These are phyloP conservation scores for Epichloe sibirici DNA, from an alignment of 2,329 filamentous ascomycete genomes.

Conservation along the genomic window DNA sequence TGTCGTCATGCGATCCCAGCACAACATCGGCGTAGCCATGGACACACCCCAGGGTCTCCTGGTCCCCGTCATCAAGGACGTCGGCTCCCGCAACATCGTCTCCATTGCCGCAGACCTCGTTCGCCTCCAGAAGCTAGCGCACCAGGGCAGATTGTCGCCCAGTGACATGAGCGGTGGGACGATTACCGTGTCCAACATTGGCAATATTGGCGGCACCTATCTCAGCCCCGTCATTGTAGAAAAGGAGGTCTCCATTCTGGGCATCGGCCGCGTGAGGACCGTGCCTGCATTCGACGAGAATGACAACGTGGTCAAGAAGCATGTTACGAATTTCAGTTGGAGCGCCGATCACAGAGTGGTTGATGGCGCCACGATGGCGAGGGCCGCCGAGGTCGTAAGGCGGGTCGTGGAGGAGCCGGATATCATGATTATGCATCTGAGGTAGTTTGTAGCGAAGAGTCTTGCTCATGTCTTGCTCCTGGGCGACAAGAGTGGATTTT, in stretches of 20 bases:
- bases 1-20: slow-evolving; percentile 66
- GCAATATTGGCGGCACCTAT: slow-evolving; percentile 86
- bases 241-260: slow-evolving; percentile 82
- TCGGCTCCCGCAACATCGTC: slow-evolving; percentile 62
- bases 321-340: slow-evolving; percentile 89
- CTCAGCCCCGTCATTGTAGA: slow-evolving; percentile 85
- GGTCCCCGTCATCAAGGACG: slow-evolving; percentile 83
- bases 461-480: neutral
- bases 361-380: slow-evolving; percentile 88
- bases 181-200: slow-evolving; percentile 94
- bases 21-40: slow-evolving; percentile 95
- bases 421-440: slow-evolving; percentile 71
- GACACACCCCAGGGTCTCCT: slow-evolving; percentile 81
- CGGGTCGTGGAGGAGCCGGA: slow-evolving; percentile 74
- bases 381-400: slow-evolving; percentile 73
- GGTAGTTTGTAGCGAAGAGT: slow-evolving; percentile 30
- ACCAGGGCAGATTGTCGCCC: slow-evolving; percentile 59
- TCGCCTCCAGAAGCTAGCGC: slow-evolving; percentile 61
- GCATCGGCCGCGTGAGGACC: slow-evolving; percentile 67
- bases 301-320: slow-evolving; percentile 54
- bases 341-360: slow-evolving; percentile 89
- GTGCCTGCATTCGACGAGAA: slow-evolving; percentile 65
- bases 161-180: slow-evolving; percentile 76
- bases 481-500: too few species aligned
- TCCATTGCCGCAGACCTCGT: slow-evolving; percentile 66